Evolutionary conservation across 1,284 basidiomycete species (phyloP).

Genomic region (Cutaneotrichosporon mucoides): DNA sequence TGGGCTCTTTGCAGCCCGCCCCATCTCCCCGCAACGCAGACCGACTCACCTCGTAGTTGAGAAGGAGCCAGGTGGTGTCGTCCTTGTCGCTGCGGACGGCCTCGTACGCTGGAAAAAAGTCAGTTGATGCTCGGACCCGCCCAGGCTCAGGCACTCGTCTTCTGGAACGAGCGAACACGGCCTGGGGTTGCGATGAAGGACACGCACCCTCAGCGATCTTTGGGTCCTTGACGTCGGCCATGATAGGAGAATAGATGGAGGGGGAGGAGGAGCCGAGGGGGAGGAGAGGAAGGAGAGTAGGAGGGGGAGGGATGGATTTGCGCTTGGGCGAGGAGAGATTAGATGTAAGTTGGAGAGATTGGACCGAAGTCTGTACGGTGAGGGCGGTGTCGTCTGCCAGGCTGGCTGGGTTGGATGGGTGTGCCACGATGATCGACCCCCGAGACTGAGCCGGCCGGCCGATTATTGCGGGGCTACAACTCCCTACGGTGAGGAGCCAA

Average conservation of each 20-base stretch:
- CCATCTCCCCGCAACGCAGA: not conserved
- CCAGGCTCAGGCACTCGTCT: not conserved
- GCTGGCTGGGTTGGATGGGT: no score
- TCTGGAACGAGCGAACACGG: no score
- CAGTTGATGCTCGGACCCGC: conserved; percentile 11
- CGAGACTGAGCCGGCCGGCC: no score
- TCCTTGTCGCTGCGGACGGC: conserved; percentile 77
- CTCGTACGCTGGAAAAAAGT: conserved; percentile 62
- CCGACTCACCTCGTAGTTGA: conserved; percentile 71
- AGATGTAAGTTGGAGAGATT: no score
- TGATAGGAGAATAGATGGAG: conserved; percentile 37
- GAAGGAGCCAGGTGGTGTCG: conserved; percentile 76
- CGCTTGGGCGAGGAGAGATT: not conserved
- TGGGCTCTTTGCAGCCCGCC: not conserved
- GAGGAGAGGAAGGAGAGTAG: not conserved
- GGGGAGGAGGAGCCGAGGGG: not conserved
- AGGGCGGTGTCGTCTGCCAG: no score
- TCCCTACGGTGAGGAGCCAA: no score
- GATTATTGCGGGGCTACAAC: no score
- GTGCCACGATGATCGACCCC: no score
- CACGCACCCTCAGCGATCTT: conserved; percentile 68
- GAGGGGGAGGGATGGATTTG: not conserved
- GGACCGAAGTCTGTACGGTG: no score
- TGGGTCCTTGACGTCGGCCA: conserved; percentile 79
- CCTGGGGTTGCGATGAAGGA: not conserved